phyloP scores from a whole-genome alignment of 176 grass and related monocot species.

The Triticum urartu region DNA sequence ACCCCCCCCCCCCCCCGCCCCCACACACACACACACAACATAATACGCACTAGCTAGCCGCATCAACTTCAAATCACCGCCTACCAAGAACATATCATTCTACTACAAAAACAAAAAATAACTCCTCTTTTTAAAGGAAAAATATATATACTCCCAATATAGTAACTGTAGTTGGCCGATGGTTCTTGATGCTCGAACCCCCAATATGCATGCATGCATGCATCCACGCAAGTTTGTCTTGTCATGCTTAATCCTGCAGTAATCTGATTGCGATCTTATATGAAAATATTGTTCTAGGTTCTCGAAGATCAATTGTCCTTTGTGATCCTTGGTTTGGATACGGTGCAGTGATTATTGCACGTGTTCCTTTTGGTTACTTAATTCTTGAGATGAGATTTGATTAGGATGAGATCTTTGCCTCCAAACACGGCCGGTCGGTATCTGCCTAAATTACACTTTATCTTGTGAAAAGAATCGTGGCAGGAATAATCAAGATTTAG shows the following conservation, averaged over 20 bases:
- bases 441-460: background rate
- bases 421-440: background rate
- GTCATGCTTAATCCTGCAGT: background rate
- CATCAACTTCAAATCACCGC: slow-evolving; percentile 13
- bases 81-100: background rate
- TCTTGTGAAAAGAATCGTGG: background rate
- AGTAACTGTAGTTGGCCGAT: background rate
- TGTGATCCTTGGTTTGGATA: slow-evolving; percentile 36
- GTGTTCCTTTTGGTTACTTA: slow-evolving; percentile 33
- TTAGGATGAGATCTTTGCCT: slow-evolving; percentile 23
- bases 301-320: slow-evolving; percentile 32
- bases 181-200: background rate
- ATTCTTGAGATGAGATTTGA: background rate
- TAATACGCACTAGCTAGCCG: background rate
- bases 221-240: background rate
- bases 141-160: background rate
- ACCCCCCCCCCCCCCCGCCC: too few species aligned
- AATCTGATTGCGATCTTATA: slow-evolving; percentile 29
- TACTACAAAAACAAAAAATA: background rate
- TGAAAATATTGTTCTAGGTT: slow-evolving; percentile 39
- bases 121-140: background rate
- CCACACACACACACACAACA: background rate
- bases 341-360: slow-evolving; percentile 25
- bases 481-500: background rate
- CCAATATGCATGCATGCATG: background rate